Evolutionary conservation across 2,329 filamentous ascomycete species (phyloP).

Genomic region (Cladosporium colombiae): DNA sequence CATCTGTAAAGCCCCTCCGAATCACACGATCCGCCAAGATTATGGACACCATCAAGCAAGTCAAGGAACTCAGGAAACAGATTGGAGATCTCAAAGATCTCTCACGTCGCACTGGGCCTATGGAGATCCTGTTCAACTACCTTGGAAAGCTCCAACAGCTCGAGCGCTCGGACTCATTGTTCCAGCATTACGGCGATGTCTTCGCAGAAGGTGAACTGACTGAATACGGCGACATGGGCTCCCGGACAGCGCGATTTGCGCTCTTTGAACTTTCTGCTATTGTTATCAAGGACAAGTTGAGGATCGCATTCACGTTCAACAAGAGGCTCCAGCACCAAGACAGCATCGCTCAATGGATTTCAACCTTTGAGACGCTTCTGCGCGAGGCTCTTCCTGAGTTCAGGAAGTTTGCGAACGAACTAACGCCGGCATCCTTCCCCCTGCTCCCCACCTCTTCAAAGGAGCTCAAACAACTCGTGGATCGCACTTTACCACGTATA

Average conservation of each 20-base stretch:
- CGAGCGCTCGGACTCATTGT: constrained; percentile 15
- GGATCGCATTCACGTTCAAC: constrained; percentile 19
- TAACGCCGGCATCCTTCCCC: constrained; percentile 11
- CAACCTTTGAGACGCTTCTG: constrained; percentile 10
- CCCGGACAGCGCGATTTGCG: constrained; percentile 13
- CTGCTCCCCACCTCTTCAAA: constrained; percentile 7
- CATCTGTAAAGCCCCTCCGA: constrained; percentile 8
- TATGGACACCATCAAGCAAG: constrained; percentile 13
- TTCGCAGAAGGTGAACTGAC: constrained; percentile 15
- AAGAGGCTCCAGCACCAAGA: constrained; percentile 17
- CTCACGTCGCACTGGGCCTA: not conserved
- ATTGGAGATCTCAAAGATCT: not conserved
- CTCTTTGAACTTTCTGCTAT: constrained; percentile 17
- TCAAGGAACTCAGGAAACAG: constrained; percentile 11
- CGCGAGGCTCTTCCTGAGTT: constrained; percentile 13
- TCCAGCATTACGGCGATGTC: constrained; percentile 15
- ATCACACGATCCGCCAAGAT: constrained; percentile 8
- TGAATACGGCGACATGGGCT: constrained; percentile 18
- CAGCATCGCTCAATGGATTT: constrained; percentile 15
- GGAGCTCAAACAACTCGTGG: constrained; percentile 17
- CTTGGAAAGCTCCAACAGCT: constrained; percentile 17
- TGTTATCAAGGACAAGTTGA: constrained; percentile 16
- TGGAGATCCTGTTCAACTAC: constrained; percentile 18
- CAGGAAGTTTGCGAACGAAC: constrained; percentile 12
- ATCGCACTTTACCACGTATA: constrained; percentile 11